A percentile compares a stretch with the other conserved stretches of the same genome.
Conservation (phyloP, 495 filamentous ascomycete genomes). For the Hypoxylon lenormandii region DNA sequence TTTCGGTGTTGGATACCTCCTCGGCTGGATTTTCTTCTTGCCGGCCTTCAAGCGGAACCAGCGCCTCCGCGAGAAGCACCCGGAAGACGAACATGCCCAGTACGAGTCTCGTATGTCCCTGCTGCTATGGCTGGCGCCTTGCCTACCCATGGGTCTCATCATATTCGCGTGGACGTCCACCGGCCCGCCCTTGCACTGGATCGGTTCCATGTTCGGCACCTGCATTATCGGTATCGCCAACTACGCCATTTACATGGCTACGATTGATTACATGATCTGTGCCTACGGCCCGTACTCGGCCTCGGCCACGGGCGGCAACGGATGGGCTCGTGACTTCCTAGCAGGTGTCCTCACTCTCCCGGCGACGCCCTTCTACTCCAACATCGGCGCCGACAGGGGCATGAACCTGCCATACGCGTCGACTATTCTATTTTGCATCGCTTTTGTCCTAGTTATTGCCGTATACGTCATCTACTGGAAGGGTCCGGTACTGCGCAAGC, state of each 20-base stretch:
- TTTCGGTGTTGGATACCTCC: conserved; percentile 72
- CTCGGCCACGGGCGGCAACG: conserved; percentile 80
- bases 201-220: conserved; percentile 69
- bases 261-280: conserved; percentile 87
- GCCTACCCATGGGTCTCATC: conserved; percentile 74
- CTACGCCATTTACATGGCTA: conserved; percentile 81
- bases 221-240: conserved; percentile 76
- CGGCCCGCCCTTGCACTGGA: conserved; percentile 73
- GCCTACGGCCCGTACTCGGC: conserved; percentile 82
- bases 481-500: conserved; percentile 74
- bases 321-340: conserved; percentile 79
- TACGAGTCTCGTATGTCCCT: conserved; percentile 68
- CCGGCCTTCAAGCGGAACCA: conserved; percentile 71
- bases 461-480: conserved; percentile 84
- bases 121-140: conserved; percentile 72
- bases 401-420: conserved; percentile 75
- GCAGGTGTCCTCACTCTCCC: conserved; percentile 81
- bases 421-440: conserved; percentile 78
- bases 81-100: conserved; percentile 70
- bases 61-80: conserved; percentile 62
- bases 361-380: conserved; percentile 76
- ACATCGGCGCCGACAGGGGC: conserved; percentile 66
- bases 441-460: conserved; percentile 74
- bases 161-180: conserved; percentile 76
- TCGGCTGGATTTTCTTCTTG: conserved; percentile 73